Percentiles rank a stretch among this genome's conserved stretches.
These are phyloP conservation scores for Paramyrothecium sp. DNA, from an alignment of 2,329 filamentous ascomycete species.

Conservation along the genomic window DNA sequence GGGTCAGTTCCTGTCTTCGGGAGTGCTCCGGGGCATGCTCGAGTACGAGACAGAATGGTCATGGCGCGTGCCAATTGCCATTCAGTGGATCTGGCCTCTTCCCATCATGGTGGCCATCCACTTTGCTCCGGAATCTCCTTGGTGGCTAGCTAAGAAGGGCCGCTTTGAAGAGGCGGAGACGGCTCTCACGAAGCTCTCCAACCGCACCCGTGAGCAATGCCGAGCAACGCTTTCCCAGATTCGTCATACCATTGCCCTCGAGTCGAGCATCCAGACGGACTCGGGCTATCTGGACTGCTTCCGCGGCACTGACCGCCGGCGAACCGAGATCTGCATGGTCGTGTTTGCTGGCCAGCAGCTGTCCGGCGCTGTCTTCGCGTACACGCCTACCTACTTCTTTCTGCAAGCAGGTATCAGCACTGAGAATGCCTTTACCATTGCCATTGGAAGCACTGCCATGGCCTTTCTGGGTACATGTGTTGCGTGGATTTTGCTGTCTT, in stretches of 20 bases:
- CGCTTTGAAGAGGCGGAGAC: conserved; percentile 23
- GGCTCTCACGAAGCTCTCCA: conserved; percentile 27
- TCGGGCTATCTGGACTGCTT: conserved; percentile 46
- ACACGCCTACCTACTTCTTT: conserved; percentile 47
- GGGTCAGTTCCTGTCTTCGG: conserved; percentile 36
- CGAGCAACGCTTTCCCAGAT: conserved; percentile 51
- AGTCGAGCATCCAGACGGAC: conserved; percentile 35
- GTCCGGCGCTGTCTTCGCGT: conserved; percentile 35
- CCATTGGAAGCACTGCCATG: conserved; percentile 35
- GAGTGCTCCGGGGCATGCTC: conserved; percentile 30
- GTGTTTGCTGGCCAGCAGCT: conserved; percentile 39
- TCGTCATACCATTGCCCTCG: conserved; percentile 50
- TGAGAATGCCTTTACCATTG: conserved; percentile 37
- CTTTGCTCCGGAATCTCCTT: conserved; percentile 31
- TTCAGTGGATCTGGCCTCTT: conserved; percentile 35
- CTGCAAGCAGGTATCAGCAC: conserved; percentile 39
- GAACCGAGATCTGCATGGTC: conserved; percentile 44
- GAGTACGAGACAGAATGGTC: conserved; percentile 26
- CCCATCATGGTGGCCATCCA: conserved; percentile 22
- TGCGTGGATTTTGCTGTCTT: conserved; percentile 39
- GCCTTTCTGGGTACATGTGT: conserved; percentile 41
- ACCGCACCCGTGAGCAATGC: conserved; percentile 41
- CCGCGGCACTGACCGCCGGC: conserved; percentile 41
- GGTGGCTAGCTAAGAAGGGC: conserved; percentile 26
- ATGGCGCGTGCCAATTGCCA: conserved; percentile 32